Evolutionary conservation across 495 filamentous ascomycete species (phyloP).

Genomic region (Cercophora samala): DNA sequence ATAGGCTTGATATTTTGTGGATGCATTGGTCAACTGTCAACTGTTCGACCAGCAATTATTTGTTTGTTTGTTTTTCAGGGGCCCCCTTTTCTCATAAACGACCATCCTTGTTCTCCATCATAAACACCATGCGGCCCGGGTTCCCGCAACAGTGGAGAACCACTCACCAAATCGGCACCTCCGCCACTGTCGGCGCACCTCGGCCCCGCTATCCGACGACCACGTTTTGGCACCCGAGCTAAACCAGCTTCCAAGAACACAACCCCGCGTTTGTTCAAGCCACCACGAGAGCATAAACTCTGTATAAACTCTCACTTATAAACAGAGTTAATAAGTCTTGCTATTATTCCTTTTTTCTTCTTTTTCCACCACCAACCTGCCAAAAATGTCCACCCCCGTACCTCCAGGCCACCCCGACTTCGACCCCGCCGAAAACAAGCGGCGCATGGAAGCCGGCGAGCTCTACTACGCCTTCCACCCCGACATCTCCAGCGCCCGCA

Average conservation of each 20-base stretch:
- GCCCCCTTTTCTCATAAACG: neutral
- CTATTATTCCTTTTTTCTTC: too few relatives aligned
- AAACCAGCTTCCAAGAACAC: neutral
- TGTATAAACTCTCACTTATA: neutral
- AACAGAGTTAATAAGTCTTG: neutral
- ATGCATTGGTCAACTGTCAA: neutral
- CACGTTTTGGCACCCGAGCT: neutral
- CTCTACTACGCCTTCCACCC: slow-evolving; percentile 50
- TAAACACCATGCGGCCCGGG: neutral
- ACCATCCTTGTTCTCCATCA: neutral
- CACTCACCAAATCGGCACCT: neutral
- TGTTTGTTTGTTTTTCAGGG: neutral
- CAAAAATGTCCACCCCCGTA: neutral
- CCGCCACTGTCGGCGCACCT: neutral
- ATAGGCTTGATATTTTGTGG: too few relatives aligned
- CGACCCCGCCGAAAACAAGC: slow-evolving; percentile 42
- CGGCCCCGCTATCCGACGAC: neutral
- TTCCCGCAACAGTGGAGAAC: neutral
- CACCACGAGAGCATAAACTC: neutral
- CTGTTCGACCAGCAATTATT: too few relatives aligned
- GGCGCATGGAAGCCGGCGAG: slow-evolving; percentile 50
- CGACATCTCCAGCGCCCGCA: slow-evolving; percentile 51
- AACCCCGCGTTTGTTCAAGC: neutral
- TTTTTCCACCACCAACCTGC: neutral
- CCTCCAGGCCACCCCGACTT: slow-evolving; percentile 9